Percentiles rank a stretch among this genome's conserved stretches.
phyloP scores from a whole-genome alignment of 371 early-diverging fungal genomes.

The Mortierella sp. region DNA sequence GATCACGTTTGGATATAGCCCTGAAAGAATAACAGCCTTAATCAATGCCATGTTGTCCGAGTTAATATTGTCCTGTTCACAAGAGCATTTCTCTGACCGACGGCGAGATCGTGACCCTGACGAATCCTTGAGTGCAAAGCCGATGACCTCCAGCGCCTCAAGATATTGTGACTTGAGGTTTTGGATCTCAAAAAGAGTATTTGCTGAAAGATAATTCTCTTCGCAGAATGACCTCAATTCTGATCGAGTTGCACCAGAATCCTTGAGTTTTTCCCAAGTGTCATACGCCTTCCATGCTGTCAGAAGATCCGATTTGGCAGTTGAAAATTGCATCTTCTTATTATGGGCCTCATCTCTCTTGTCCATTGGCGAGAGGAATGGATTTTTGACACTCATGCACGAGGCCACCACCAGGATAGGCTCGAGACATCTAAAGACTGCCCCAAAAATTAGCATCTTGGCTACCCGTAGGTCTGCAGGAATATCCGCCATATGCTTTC shows the following conservation, averaged over 20 bases:
- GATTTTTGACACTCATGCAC: conserved; percentile 78
- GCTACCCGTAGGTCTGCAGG: conserved; percentile 93
- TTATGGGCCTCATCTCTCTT: conserved; percentile 72
- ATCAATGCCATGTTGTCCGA: conserved; percentile 65
- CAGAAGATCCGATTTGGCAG: conserved; percentile 76
- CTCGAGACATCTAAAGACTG: conserved; percentile 86
- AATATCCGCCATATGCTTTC: conserved; percentile 87
- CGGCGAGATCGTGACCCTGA: conserved; percentile 38
- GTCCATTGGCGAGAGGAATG: conserved; percentile 77
- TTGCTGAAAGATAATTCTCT: conserved; percentile 73
- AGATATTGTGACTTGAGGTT: conserved; percentile 68
- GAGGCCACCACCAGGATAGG: conserved; percentile 87
- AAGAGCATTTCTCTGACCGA: conserved; percentile 47
- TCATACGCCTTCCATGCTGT: conserved; percentile 78
- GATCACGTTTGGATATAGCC: conserved; percentile 78
- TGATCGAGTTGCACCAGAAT: conserved; percentile 51
- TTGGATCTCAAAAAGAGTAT: conserved; percentile 63
- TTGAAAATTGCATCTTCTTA: conserved; percentile 66
- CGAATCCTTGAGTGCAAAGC: conserved; percentile 60
- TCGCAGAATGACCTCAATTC: conserved; percentile 64
- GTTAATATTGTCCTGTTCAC: conserved; percentile 57
- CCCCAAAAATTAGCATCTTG: conserved; percentile 88
- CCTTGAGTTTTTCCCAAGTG: conserved; percentile 65
- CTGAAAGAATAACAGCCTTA: conserved; percentile 72
- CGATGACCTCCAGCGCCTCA: conserved; percentile 72